Conservation (phyloP, 108 stramenopile genomes). For the Cyclotella cryptica region DNA sequence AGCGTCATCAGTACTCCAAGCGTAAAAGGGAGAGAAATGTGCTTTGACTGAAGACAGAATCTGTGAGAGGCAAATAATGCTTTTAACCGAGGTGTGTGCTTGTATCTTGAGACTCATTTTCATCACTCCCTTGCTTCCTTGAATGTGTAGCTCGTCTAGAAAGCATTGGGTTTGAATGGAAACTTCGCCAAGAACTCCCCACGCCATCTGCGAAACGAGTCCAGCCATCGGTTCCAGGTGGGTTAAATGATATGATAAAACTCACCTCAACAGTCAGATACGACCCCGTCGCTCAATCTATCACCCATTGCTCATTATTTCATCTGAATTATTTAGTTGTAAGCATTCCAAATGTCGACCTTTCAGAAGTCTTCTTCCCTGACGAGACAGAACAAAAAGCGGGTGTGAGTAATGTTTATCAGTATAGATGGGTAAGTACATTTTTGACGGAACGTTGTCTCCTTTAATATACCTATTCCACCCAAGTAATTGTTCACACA, state of each 20-base stretch:
- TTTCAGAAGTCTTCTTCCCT: neutral
- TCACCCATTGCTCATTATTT: neutral
- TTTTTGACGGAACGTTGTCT: neutral
- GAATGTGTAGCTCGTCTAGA: slow-evolving; percentile 16
- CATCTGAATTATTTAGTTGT: neutral
- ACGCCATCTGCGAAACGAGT: neutral
- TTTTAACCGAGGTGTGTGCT: neutral
- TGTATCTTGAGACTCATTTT: neutral
- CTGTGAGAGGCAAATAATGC: neutral
- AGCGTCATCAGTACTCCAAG: slow-evolving; percentile 21
- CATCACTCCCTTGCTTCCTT: neutral
- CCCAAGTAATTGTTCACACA: too few relatives aligned
- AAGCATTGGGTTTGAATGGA: slow-evolving; percentile 43
- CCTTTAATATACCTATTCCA: too few relatives aligned
- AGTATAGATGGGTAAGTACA: neutral
- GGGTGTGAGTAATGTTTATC: neutral
- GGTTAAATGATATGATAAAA: neutral
- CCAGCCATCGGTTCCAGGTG: neutral
- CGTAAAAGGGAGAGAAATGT: slow-evolving; percentile 12
- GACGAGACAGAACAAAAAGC: neutral
- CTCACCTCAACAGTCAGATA: too few relatives aligned
- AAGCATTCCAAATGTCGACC: neutral
- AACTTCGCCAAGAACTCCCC: slow-evolving; percentile 11
- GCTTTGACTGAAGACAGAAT: slow-evolving; percentile 28
- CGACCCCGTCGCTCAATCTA: neutral